Evolutionary conservation across 257 asterid genomes (phyloP).

Genomic region (Salvia splendens): DNA sequence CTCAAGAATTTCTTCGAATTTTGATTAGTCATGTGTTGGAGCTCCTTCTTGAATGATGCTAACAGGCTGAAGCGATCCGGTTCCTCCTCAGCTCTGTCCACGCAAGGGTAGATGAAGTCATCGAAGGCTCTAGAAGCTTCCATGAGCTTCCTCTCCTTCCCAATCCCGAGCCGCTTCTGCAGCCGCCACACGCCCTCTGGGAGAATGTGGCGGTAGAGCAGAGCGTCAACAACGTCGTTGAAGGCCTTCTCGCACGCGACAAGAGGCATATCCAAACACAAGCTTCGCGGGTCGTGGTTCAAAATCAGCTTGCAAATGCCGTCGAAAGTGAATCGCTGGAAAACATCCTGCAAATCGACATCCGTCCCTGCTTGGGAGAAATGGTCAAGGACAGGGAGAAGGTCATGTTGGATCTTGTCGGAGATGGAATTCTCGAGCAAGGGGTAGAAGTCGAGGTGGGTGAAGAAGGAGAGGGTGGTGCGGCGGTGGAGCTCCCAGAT

Average conservation of each 20-base stretch:
- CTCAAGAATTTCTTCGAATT: conserved; percentile 36
- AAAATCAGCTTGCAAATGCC: no score
- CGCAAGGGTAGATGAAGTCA: conserved; percentile 14
- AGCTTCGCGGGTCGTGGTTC: no score
- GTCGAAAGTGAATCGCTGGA: no score
- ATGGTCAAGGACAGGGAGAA: not conserved
- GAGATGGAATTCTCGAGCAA: conserved; percentile 21
- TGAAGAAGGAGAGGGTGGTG: not conserved
- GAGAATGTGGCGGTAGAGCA: conserved; percentile 27
- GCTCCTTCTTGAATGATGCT: conserved; percentile 30
- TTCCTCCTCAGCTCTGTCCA: not conserved
- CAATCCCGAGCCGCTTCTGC: conserved; percentile 12
- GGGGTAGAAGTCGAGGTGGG: conserved; percentile 36
- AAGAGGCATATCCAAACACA: no score
- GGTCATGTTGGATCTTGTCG: conserved; percentile 40
- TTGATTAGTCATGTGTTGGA: not conserved
- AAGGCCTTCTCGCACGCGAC: no score
- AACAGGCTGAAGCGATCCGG: conserved; percentile 17
- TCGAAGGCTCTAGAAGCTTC: conserved; percentile 2
- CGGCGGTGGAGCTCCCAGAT: conserved; percentile 47
- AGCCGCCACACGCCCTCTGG: conserved; percentile 26
- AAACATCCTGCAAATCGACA: no score
- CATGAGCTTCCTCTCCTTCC: not conserved
- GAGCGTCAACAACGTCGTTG: conserved; percentile 32
- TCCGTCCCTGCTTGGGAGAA: no score